Evolutionary conservation across 2,329 filamentous ascomycete genomes (phyloP), one percentile per base, ranked within the genome.

Genomic region (Ophiostoma quercus): DNA sequence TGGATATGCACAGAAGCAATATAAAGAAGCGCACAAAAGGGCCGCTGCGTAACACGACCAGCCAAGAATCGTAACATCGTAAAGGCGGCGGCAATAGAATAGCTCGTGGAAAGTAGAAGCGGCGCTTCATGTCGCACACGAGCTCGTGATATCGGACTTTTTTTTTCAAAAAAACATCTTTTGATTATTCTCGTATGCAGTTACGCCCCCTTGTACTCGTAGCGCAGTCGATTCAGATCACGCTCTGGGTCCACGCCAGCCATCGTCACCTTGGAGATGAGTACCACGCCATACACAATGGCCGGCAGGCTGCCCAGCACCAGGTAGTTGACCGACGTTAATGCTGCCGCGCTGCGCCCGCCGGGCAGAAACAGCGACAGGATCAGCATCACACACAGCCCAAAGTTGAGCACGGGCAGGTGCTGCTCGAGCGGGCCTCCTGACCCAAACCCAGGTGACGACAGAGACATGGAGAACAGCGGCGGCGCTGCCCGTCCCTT

Each of bases 171-270:
- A 9, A 9, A 9, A 39, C 12, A 12, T 41, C 11, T 41, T 41
- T 1, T 41, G 9, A 1, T 12, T 41, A 11, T 11, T 19, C 16
- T 47, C 14, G 6, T 47, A 19, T n/a, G 43, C n/a, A 19, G 16
- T 11, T 25, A 90, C 60, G 88, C 89, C 2, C 89, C 89, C 76
- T 90, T 92, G 76, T 87, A 90, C 69, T 84, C 82, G 79, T 92
- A 91, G 77, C 81, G 86, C 75, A 92, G 80, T 69, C 79, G 80
- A 67, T 84, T 80, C 74, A 94, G 78, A 75, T 90, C 90, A 72
- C 81, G 79, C 75, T 86, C 88, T 5, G 91, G 85, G 79, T 93
- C 89, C 9, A 93, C 85, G 66, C 87, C 83, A 3, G 84, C 84
- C 84, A 93, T 88, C 75, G 90, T 82, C 68, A 85, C 79, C 78